These are phyloP conservation scores for Delonix regia DNA, from an alignment of 306 rosid species.

Conservation along the genomic window DNA sequence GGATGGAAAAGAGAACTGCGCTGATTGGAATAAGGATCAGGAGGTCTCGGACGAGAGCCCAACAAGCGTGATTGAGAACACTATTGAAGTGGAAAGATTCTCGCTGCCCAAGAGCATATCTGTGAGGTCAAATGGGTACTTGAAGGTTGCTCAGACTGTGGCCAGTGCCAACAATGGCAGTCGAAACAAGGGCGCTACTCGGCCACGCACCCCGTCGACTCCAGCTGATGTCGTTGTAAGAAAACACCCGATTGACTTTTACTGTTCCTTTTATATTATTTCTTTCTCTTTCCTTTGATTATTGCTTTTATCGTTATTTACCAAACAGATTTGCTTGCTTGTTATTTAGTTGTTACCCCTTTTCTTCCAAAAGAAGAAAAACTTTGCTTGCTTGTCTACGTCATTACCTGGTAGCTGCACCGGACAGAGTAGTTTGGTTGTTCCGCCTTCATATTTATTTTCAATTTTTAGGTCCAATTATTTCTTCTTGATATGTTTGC, in stretches of 20 bases:
- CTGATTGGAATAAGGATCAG: constrained; percentile 50
- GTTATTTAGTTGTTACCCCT: constrained; percentile 35
- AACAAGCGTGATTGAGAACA: constrained; percentile 61
- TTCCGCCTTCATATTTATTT: neutral
- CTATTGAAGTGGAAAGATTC: constrained; percentile 60
- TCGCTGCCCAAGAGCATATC: constrained; percentile 93
- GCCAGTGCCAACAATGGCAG: constrained; percentile 41
- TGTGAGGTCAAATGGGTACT: constrained; percentile 82
- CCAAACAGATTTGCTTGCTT: constrained; percentile 45
- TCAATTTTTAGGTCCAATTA: neutral
- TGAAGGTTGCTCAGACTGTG: constrained; percentile 56
- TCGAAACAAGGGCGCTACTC: constrained; percentile 53
- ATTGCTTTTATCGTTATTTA: constrained; percentile 48
- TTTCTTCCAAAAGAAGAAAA: constrained; percentile 49
- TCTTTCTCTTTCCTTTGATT: constrained; percentile 19
- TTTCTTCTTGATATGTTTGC: neutral
- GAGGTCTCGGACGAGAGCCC: constrained; percentile 63
- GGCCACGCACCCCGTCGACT: constrained; percentile 54
- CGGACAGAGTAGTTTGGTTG: constrained; percentile 39
- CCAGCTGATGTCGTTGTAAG: constrained; percentile 63
- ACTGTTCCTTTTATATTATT: neutral
- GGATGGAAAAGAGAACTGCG: constrained; percentile 46
- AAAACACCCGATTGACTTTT: constrained; percentile 6
- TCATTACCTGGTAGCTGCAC: constrained; percentile 53
- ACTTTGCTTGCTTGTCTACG: constrained; percentile 42